Percentiles rank a stretch among this genome's conserved stretches.
phyloP scores from a whole-genome alignment of 202 grass and related monocot species.

The Tripidium arundinaceum region DNA sequence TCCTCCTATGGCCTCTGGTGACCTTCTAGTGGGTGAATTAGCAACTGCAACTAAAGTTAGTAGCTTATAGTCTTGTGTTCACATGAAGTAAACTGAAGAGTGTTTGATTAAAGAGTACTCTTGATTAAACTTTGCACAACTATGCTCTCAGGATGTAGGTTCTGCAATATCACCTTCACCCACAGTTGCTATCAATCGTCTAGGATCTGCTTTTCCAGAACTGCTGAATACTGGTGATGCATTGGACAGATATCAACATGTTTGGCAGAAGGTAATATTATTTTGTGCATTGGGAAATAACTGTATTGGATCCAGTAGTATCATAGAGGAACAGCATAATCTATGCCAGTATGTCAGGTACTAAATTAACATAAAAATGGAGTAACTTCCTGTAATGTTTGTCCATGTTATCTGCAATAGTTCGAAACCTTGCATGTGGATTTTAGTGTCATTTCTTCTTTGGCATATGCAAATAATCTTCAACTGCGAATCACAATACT shows the following conservation, averaged over 20 bases:
- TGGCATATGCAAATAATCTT: slow-evolving; percentile 2
- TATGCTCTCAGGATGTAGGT: slow-evolving; percentile 56
- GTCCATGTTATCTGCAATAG: not conserved
- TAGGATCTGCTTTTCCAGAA: slow-evolving; percentile 74
- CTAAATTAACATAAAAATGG: slow-evolving; percentile 2
- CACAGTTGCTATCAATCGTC: slow-evolving; percentile 41
- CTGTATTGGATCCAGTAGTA: not conserved
- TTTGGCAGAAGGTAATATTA: slow-evolving; percentile 74
- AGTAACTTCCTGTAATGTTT: not conserved
- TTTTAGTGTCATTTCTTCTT: slow-evolving; percentile 20
- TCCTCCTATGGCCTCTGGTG: slow-evolving; percentile 51
- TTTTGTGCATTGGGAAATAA: not conserved
- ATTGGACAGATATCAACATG: slow-evolving; percentile 77
- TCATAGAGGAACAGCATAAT: not conserved
- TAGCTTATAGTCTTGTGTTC: slow-evolving; percentile 16
- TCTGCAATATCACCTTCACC: slow-evolving; percentile 47
- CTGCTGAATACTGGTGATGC: slow-evolving; percentile 67
- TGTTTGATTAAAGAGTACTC: slow-evolving; percentile 20
- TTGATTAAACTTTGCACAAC: slow-evolving; percentile 36
- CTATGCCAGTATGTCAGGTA: not conserved
- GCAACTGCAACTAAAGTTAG: slow-evolving; percentile 26
- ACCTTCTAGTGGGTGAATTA: slow-evolving; percentile 47
- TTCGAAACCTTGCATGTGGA: not conserved
- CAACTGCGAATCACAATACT: not conserved
- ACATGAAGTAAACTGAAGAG: not conserved